These are phyloP conservation scores for Vigna unguiculata DNA, from an alignment of 306 rosid genomes.

Conservation along the genomic window DNA sequence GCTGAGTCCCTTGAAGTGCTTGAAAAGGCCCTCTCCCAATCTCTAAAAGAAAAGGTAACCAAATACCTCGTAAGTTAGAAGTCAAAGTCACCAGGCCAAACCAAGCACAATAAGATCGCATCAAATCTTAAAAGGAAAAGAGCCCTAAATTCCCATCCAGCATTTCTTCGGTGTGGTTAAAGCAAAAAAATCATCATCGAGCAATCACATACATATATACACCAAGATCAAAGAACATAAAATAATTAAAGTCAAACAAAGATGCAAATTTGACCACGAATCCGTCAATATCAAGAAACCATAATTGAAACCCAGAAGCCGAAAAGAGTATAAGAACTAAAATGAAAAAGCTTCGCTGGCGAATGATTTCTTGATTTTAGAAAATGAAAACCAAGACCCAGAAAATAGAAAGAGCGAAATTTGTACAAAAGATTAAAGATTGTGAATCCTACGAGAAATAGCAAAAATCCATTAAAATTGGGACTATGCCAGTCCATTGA, in stretches of 20 bases:
- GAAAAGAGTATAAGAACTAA: neutral
- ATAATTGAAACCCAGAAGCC: neutral
- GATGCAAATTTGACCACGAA: neutral
- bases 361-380: neutral
- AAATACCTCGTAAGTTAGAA: constrained; percentile 48
- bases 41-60: constrained; percentile 49
- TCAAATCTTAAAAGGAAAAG: constrained; percentile 13
- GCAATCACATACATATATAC: constrained; percentile 34
- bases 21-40: constrained; percentile 50
- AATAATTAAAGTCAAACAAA: neutral
- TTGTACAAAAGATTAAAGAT: constrained; percentile 5
- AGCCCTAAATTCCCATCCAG: constrained; percentile 28
- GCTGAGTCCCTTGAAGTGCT: constrained; percentile 44
- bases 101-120: constrained; percentile 47
- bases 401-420: neutral
- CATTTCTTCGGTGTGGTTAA: constrained; percentile 76
- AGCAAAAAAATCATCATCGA: constrained; percentile 81
- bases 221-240: neutral
- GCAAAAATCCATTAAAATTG: constrained; percentile 51
- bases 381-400: neutral
- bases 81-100: constrained; percentile 44
- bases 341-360: neutral
- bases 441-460: constrained; percentile 71
- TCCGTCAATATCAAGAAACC: neutral
- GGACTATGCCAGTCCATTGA: constrained; percentile 68